Evolutionary conservation across 2,329 filamentous ascomycete species (phyloP).

Genomic region (Cytospora piceicola): DNA sequence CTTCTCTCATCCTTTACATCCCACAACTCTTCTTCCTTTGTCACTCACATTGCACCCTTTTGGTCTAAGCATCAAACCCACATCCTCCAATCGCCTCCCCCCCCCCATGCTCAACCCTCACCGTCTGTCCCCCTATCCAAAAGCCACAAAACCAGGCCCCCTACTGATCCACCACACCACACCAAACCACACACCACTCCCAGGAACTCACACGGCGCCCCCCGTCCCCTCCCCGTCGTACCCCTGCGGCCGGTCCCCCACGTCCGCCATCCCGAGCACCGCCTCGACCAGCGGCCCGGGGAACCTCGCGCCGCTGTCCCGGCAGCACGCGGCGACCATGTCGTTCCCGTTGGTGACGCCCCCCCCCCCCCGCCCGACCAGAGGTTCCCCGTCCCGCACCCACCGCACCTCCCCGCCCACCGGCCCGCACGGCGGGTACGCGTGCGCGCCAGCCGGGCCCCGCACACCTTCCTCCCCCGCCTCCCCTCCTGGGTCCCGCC

Average conservation of each 20-base stretch:
- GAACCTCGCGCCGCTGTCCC: slow-evolving; percentile 46
- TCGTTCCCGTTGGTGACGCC: slow-evolving; percentile 62
- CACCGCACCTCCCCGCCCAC: slow-evolving; percentile 54
- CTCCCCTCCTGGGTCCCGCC: slow-evolving; percentile 34
- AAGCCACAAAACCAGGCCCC: slow-evolving; percentile 39
- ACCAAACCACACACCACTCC: slow-evolving; percentile 44
- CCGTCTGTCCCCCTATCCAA: neutral
- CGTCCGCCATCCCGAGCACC: slow-evolving; percentile 49
- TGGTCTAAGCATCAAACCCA: no score
- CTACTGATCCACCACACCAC: slow-evolving; percentile 46
- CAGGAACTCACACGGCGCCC: slow-evolving; percentile 39
- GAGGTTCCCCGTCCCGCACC: slow-evolving; percentile 55
- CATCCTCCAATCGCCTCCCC: no score
- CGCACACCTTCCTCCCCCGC: slow-evolving; percentile 45
- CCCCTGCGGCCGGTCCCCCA: slow-evolving; percentile 52
- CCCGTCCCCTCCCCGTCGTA: slow-evolving; percentile 45
- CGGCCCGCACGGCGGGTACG: slow-evolving; percentile 43
- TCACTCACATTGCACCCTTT: no score
- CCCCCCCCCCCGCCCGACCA: slow-evolving; percentile 62
- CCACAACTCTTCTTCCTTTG: no score
- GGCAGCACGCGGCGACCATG: slow-evolving; percentile 56
- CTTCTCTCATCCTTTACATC: no score
- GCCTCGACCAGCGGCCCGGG: slow-evolving; percentile 49
- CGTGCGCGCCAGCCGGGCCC: slow-evolving; percentile 42
- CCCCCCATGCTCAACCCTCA: neutral